phyloP scores from a whole-genome alignment of 2,329 filamentous ascomycete genomes.

The Hypoxylon sp. region DNA sequence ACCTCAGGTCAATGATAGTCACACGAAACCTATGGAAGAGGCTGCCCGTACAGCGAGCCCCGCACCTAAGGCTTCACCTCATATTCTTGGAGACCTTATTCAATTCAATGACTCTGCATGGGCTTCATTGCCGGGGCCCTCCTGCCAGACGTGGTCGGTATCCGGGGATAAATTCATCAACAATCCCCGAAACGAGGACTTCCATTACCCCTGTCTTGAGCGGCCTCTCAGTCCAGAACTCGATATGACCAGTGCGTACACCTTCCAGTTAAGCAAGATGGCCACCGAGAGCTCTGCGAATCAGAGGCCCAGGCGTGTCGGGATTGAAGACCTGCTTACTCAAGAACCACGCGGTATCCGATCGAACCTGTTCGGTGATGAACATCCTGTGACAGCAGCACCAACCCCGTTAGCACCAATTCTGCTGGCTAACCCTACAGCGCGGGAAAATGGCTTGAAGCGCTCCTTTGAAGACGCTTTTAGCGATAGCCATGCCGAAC shows the following conservation, averaged over 20 bases:
- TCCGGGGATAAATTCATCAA: conserved; percentile 57
- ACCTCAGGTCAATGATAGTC: neutral
- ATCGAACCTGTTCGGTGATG: neutral
- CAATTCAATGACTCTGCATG: conserved; percentile 39
- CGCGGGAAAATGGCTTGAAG: conserved; percentile 36
- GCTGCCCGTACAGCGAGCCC: neutral
- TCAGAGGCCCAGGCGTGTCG: conserved; percentile 45
- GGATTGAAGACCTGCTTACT: conserved; percentile 51
- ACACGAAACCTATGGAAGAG: conserved; percentile 13
- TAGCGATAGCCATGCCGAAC: conserved; percentile 9
- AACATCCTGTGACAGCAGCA: neutral
- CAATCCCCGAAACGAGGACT: conserved; percentile 41
- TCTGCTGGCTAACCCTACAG: neutral
- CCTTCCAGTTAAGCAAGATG: conserved; percentile 52
- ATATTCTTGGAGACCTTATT: conserved; percentile 7
- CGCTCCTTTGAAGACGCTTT: conserved; percentile 52
- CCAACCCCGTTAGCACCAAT: neutral
- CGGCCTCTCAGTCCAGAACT: conserved; percentile 45
- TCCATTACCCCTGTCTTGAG: conserved; percentile 17
- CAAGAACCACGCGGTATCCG: conserved; percentile 45
- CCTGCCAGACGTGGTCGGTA: conserved; percentile 43
- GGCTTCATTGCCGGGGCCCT: conserved; percentile 20
- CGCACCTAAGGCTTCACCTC: neutral
- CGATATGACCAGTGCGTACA: conserved; percentile 55
- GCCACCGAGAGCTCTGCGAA: conserved; percentile 31